phyloP scores from a whole-genome alignment of 2,329 filamentous ascomycete species.

The Dactylellina leptospora region DNA sequence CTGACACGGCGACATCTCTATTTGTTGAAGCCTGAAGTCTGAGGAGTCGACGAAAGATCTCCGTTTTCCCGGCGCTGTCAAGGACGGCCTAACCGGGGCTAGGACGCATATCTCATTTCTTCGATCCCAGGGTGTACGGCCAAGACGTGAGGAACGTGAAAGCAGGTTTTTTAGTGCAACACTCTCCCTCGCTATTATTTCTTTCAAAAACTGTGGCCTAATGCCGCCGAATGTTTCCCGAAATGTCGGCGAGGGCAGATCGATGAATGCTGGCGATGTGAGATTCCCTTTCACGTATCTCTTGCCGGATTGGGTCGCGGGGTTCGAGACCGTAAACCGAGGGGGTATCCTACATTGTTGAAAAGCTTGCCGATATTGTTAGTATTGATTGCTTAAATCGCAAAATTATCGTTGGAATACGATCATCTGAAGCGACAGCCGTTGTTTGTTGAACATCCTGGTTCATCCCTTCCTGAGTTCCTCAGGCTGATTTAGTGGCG shows the following conservation, averaged over 20 bases:
- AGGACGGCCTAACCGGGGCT: too few species aligned
- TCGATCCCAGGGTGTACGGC: neutral
- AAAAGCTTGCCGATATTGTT: constrained; percentile 24
- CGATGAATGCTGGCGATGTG: neutral
- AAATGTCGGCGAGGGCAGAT: neutral
- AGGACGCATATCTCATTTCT: neutral
- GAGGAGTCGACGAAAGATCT: too few species aligned
- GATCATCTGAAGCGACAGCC: constrained; percentile 1
- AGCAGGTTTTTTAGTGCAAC: neutral
- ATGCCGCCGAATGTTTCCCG: neutral
- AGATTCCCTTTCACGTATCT: constrained; percentile 17
- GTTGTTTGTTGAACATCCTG: constrained; percentile 10
- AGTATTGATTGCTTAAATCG: constrained; percentile 3
- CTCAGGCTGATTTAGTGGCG: constrained; percentile 13
- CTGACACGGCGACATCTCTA: too few species aligned
- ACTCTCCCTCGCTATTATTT: neutral
- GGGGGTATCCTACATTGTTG: too few species aligned
- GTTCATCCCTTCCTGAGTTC: neutral
- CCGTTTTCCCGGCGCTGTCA: too few species aligned
- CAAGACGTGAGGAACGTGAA: neutral
- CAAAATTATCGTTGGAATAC: neutral
- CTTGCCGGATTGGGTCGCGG: too few species aligned
- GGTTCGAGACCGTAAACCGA: too few species aligned
- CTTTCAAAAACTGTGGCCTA: neutral
- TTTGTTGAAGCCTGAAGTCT: too few species aligned